These are phyloP conservation scores for Mesembryanthemum crystallinum DNA, from an alignment of 148 eudicot genomes.

Conservation along the genomic window DNA sequence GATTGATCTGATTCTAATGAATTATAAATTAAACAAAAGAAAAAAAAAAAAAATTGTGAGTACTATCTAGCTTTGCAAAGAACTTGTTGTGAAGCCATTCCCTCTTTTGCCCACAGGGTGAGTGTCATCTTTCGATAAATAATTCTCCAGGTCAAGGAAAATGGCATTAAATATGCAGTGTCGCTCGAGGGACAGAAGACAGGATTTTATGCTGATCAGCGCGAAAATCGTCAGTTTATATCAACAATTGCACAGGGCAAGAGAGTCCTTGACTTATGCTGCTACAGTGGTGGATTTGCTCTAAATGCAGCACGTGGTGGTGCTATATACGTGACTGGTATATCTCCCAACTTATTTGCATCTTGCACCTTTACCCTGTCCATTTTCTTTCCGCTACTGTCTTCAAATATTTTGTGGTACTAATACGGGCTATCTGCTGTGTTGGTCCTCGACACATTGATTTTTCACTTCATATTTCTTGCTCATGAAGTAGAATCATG, in stretches of 20 bases:
- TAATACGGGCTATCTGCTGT: not conserved
- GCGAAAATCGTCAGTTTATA: conserved; percentile 83
- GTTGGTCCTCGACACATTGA: not conserved
- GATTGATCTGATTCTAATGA: no score
- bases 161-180: conserved; percentile 58
- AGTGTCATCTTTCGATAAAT: not conserved
- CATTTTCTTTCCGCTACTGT: not conserved
- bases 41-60: no score
- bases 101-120: not conserved
- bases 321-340: conserved; percentile 82
- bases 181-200: conserved; percentile 94
- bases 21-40: no score
- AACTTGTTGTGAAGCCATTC: not conserved
- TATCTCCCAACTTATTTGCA: conserved; percentile 8
- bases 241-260: conserved; percentile 63
- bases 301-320: conserved; percentile 80
- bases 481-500: not conserved
- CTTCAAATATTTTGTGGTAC: not conserved
- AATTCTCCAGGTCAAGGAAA: conserved; percentile 67
- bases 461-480: not conserved
- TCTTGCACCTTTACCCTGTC: not conserved
- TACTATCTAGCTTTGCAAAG: not conserved
- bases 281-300: conserved; percentile 95
- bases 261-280: conserved; percentile 80
- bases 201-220: conserved; percentile 97